These are phyloP conservation scores for Capsicum pubescens DNA, from an alignment of 257 asterid species.

Conservation along the genomic window DNA sequence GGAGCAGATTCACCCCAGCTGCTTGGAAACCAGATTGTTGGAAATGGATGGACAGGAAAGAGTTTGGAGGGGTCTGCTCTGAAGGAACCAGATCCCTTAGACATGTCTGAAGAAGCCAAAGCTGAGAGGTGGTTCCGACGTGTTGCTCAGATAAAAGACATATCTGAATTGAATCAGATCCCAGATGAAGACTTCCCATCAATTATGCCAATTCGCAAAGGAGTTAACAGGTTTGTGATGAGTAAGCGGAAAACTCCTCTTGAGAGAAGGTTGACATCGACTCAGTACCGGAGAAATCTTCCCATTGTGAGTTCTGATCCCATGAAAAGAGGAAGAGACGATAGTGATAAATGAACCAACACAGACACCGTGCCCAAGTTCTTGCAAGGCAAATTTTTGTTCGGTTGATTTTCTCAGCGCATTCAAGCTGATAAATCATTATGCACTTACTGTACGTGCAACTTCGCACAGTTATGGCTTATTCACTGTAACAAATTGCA, in stretches of 20 bases:
- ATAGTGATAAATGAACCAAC: constrained; percentile 32
- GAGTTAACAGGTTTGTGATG: constrained; percentile 92
- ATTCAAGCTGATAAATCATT: not conserved
- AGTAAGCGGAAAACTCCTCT: constrained; percentile 95
- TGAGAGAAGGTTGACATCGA: constrained; percentile 86
- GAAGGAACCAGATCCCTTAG: constrained; percentile 75
- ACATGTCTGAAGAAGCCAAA: constrained; percentile 98
- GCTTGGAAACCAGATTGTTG: constrained; percentile 38
- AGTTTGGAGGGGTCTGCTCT: constrained; percentile 87
- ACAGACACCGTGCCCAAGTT: not conserved
- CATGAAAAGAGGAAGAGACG: constrained; percentile 51
- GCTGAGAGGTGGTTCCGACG: constrained; percentile 96
- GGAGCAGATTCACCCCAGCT: constrained; percentile 30
- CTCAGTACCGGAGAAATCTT: constrained; percentile 74
- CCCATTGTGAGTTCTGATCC: constrained; percentile 65
- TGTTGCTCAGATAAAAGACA: constrained; percentile 89
- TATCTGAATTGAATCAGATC: constrained; percentile 89
- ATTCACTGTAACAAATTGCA: not conserved
- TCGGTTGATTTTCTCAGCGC: not conserved
- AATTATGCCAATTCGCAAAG: constrained; percentile 96
- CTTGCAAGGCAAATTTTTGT: not conserved
- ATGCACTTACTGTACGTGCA: not conserved
- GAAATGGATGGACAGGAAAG: constrained; percentile 55
- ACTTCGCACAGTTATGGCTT: not conserved
- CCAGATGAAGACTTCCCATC: constrained; percentile 98